These are phyloP conservation scores for Candida saitoana DNA, from an alignment of 805 yeast genomes.

Conservation along the genomic window DNA sequence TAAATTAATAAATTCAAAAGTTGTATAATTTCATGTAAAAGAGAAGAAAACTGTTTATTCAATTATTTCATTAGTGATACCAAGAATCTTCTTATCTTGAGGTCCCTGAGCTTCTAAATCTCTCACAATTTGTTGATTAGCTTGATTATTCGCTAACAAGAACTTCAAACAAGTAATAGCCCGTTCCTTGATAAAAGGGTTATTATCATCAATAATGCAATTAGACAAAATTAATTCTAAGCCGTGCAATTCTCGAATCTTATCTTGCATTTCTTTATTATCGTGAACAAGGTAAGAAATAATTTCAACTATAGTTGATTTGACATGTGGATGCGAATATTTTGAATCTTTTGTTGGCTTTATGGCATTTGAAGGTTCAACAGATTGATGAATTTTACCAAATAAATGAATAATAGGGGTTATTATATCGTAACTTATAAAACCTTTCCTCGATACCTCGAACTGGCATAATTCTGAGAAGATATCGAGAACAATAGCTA, in stretches of 20 bases:
- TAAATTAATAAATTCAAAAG: no score
- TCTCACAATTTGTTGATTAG: constrained; percentile 75
- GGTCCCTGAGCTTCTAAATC: constrained; percentile 61
- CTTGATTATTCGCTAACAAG: constrained; percentile 56
- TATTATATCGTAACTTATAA: constrained; percentile 38
- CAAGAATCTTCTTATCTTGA: constrained; percentile 1
- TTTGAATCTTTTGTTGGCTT: constrained; percentile 10
- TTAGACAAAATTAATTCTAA: constrained; percentile 69
- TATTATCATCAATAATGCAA: constrained; percentile 82
- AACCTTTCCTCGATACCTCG: constrained; percentile 36
- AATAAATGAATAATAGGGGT: constrained; percentile 33
- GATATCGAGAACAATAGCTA: constrained; percentile 33
- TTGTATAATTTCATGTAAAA: not conserved
- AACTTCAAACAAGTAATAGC: constrained; percentile 75
- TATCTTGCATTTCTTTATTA: constrained; percentile 59
- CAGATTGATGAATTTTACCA: constrained; percentile 37
- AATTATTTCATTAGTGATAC: constrained; percentile 44
- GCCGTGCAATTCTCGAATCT: constrained; percentile 60
- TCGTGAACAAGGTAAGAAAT: constrained; percentile 54
- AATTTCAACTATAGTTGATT: constrained; percentile 63
- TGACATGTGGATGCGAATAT: constrained; percentile 55
- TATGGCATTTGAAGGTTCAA: constrained; percentile 31
- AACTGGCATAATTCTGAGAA: constrained; percentile 40
- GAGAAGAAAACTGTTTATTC: constrained; percentile 43
- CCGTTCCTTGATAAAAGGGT: constrained; percentile 84